These are phyloP conservation scores for Eucalyptus lansdowneana DNA, from an alignment of 345 rosid species.

Conservation along the genomic window DNA sequence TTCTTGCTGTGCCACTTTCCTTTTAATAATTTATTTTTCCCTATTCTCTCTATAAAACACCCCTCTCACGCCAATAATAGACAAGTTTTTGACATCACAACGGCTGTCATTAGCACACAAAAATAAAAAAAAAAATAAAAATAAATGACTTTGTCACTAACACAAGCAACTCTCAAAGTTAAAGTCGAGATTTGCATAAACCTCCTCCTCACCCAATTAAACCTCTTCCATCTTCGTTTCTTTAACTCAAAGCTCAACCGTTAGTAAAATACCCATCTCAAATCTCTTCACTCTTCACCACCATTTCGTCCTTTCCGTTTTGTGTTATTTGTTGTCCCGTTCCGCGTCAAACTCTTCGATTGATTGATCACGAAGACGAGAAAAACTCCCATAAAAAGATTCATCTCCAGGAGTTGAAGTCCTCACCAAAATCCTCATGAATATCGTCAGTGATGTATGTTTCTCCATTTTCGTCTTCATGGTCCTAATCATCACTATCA, in stretches of 20 bases:
- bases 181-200: background rate
- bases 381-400: background rate
- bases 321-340: background rate
- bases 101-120: background rate
- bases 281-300: background rate
- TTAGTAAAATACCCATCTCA: background rate
- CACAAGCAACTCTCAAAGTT: background rate
- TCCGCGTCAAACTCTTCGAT: background rate
- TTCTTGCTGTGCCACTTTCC: background rate
- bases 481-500: background rate
- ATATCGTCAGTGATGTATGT: background rate
- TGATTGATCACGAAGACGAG: background rate
- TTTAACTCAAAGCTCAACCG: background rate
- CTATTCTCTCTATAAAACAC: too few relatives aligned
- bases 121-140: too few relatives aligned
- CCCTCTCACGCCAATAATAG: background rate
- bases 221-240: background rate
- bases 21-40: rapidly evolving
- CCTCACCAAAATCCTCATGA: background rate
- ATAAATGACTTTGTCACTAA: background rate
- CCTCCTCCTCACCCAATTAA: background rate
- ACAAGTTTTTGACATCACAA: background rate
- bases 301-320: background rate
- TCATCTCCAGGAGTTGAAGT: background rate
- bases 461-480: background rate